phyloP scores from a whole-genome alignment of 345 rosid species.

The Turnera subulata region DNA sequence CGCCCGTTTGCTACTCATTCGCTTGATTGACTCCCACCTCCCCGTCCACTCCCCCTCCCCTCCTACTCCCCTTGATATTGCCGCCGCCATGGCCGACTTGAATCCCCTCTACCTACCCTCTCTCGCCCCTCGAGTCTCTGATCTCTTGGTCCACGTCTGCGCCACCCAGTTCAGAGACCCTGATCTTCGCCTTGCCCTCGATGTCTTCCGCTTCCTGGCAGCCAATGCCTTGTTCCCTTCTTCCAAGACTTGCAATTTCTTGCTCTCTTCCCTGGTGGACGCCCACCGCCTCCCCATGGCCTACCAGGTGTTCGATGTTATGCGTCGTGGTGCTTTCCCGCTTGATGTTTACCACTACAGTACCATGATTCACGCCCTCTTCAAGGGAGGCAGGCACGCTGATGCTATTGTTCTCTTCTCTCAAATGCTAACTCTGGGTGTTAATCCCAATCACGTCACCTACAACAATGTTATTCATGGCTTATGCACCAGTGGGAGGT shows the following conservation, averaged over 20 bases:
- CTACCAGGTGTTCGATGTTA: slow-evolving; percentile 43
- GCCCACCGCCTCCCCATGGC: slow-evolving; percentile 50
- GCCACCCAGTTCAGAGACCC: slow-evolving; percentile 50
- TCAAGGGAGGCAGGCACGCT: slow-evolving; percentile 52
- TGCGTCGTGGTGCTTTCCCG: slow-evolving; percentile 35
- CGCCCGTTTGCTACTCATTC: slow-evolving; percentile 54
- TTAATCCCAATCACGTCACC: slow-evolving; percentile 59
- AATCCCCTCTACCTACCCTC: slow-evolving; percentile 25
- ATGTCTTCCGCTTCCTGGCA: slow-evolving; percentile 42
- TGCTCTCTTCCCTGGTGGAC: slow-evolving; percentile 60
- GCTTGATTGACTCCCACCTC: slow-evolving; percentile 56
- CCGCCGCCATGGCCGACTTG: slow-evolving; percentile 42
- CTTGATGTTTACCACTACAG: slow-evolving; percentile 71
- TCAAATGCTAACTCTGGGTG: slow-evolving; percentile 50
- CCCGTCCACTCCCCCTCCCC: slow-evolving; percentile 7
- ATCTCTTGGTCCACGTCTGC: slow-evolving; percentile 58
- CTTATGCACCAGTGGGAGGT: slow-evolving; percentile 54
- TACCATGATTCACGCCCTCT: slow-evolving; percentile 54
- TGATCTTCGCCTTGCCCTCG: slow-evolving; percentile 48
- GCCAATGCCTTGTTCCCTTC: slow-evolving; percentile 56
- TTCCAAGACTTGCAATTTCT: slow-evolving; percentile 49
- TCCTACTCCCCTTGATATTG: slow-evolving; percentile 39
- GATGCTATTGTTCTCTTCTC: slow-evolving; percentile 47
- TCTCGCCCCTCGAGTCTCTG: slow-evolving; percentile 33
- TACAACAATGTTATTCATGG: slow-evolving; percentile 73